These are phyloP conservation scores for Linum tenue DNA, from an alignment of 345 rosid genomes.

Conservation along the genomic window DNA sequence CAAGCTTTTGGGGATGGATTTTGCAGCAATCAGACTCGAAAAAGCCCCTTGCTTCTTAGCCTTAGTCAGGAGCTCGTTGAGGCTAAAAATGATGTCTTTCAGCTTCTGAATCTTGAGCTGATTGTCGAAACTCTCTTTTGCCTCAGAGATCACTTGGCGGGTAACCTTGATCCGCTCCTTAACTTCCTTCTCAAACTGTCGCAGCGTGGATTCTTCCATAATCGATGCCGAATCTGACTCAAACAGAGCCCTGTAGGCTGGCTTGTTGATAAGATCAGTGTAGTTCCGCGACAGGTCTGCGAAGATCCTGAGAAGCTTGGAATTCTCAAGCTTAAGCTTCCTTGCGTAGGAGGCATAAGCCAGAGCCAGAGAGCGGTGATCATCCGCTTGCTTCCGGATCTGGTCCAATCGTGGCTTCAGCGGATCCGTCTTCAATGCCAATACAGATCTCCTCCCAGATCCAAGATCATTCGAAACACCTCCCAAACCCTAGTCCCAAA, in stretches of 20 bases:
- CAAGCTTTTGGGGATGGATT: slow-evolving; percentile 87
- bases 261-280: slow-evolving; percentile 72
- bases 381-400: slow-evolving; percentile 97
- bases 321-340: slow-evolving; percentile 90
- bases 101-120: slow-evolving; percentile 94
- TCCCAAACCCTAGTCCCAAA: slow-evolving; percentile 29
- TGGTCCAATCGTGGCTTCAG: slow-evolving; percentile 77
- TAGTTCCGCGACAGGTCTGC: slow-evolving; percentile 81
- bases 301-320: slow-evolving; percentile 74
- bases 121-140: slow-evolving; percentile 89
- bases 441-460: slow-evolving; percentile 57
- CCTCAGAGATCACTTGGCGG: slow-evolving; percentile 76
- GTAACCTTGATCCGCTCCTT: slow-evolving; percentile 85
- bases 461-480: slow-evolving; percentile 36
- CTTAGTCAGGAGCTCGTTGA: slow-evolving; percentile 78
- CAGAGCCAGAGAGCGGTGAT: slow-evolving; percentile 64
- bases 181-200: slow-evolving; percentile 88
- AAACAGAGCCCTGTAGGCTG: slow-evolving; percentile 44
- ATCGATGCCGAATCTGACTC: slow-evolving; percentile 56
- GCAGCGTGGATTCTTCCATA: slow-evolving; percentile 46
- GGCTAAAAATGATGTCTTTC: slow-evolving; percentile 78
- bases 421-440: slow-evolving; percentile 82
- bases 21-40: slow-evolving; percentile 88
- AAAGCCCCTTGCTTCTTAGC: slow-evolving; percentile 97
- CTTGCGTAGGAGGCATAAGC: slow-evolving; percentile 91